These are phyloP conservation scores for Epichloe amarillans DNA, from an alignment of 2,329 filamentous ascomycete genomes.

Conservation along the genomic window DNA sequence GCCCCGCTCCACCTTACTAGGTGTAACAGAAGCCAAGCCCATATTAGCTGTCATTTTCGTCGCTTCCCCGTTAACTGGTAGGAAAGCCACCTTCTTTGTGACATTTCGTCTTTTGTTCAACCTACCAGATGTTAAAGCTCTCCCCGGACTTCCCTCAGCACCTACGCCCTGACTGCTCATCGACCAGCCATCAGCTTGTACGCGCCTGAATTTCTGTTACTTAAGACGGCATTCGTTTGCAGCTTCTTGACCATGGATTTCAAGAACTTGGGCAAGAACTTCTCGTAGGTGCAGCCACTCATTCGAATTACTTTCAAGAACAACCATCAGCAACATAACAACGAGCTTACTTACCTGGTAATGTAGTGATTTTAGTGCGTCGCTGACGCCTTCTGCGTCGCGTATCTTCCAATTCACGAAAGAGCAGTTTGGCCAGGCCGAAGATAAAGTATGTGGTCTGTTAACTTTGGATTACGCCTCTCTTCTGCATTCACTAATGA, in stretches of 20 bases:
- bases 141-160: not conserved
- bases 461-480: not conserved
- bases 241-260: conserved; percentile 36
- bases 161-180: not conserved
- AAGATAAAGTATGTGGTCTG: conserved; percentile 59
- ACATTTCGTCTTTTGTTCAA: too few species aligned
- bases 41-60: too few species aligned
- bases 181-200: not conserved
- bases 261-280: conserved; percentile 42
- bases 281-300: conserved; percentile 30
- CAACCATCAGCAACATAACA: not conserved
- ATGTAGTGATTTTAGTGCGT: conserved; percentile 51
- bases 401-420: conserved; percentile 96
- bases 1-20: too few species aligned
- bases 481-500: conserved; percentile 6
- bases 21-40: too few species aligned
- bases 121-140: not conserved
- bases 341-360: conserved; percentile 11
- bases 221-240: not conserved
- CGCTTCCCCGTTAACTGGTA: too few species aligned
- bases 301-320: not conserved
- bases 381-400: conserved; percentile 83
- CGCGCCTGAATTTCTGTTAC: not conserved
- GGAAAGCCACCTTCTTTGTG: too few species aligned
- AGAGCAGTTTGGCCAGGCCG: conserved; percentile 88